Base-by-base conservation (phyloP, 1,139 yeast species). In the Magnusiomyces starmeri region DNA sequence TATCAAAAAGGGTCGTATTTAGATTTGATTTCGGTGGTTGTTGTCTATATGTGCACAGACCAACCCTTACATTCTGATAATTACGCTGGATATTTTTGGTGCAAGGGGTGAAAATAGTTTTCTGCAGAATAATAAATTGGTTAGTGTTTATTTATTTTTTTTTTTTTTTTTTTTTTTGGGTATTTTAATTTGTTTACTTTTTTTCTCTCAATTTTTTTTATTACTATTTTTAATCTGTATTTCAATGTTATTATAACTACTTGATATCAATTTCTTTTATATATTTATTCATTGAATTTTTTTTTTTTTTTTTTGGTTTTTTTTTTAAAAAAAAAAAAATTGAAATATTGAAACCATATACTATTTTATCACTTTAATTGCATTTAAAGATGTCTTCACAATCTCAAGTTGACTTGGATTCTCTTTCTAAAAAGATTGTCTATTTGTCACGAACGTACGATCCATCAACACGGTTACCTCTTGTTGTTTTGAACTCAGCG, bases 401-500 rank as follows among this genome's bases (percentile, higher is more conserved):
- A 39, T 49, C 64, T 2, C 62, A 65, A 6, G 58, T 39, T 10
- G 56, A 50, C 8, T 32, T 48, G 12, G 32, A 27, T 10, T 16
- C 32, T 25, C 39, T 62, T 12, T 60, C 58, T 8, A 68, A 69
- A 50, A 72, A 70, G 57, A 81, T 84, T 22, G 80, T 84, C 61
- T 83, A 79, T 68, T 73, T 75, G 58, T 71, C 88, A 1, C 77
- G 75, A 52, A 72, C 82, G 1, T 64, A 68, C 27, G 92, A 85
- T 63, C 85, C 86, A 1, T 69, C 73, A 49, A 75, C 85, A 4
- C 74, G 77, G 25, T 75, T 78, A 46, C 90, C 94, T 1, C 70
- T 86, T 10, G 85, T 79, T 59, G 79, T 85, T 10, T 79, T 86
- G 57, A 95, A 86, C 65, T 81, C 94, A 1, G 80, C 86, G n/a